Base-by-base conservation (phyloP, 345 rosid species). In the Syzygium aqueum region DNA sequence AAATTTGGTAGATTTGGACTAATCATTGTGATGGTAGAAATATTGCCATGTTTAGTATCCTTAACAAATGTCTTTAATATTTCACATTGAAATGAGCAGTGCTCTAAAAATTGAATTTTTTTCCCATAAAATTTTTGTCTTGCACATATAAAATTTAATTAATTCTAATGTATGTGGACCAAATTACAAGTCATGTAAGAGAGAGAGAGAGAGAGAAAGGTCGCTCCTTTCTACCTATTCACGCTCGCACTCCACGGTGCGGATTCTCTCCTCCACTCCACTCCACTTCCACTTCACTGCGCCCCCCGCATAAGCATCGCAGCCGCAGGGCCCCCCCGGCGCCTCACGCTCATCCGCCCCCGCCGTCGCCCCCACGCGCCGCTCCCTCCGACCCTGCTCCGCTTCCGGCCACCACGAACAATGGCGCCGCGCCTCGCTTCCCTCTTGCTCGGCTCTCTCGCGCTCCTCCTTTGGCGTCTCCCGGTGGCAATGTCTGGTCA, bases 371-470 rank as follows among this genome's bases (percentile, higher is more conserved):
- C 1, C 53, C 85, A 50, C 85, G 53, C 59, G 53, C 46, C 65
- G 33, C 85, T 49, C 85, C 49, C 28, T 4, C 12, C 77, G 3
- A 6, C 37, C 73, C 40, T 5, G 16, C 27, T 37, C 78, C 16
- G 16, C 57, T 52, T 43, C 63, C 86, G 51, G 27, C 28, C 15
- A 13, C 7, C 63, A 49, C 51, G 82, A 46, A 53, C 82, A 50
- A 65, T 87, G 89, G 84, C 25, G 65, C 22, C 52, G n/a, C 28
- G 23, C 67, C 28, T 49, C n/a, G 84, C 89, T 67, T 4, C 63
- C 89, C 67, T 84, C 83, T 21, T 84, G n/a, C 84, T 84, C 63
- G 84, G 84, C 28, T 87, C 51, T 12, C 84, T 87, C 51, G 63
- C 86, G 1, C 53, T 87, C 17, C 40, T 51, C 51, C 52, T 57